Evolutionary conservation across 306 rosid species (phyloP).

Genomic region (Dryas octopetala): DNA sequence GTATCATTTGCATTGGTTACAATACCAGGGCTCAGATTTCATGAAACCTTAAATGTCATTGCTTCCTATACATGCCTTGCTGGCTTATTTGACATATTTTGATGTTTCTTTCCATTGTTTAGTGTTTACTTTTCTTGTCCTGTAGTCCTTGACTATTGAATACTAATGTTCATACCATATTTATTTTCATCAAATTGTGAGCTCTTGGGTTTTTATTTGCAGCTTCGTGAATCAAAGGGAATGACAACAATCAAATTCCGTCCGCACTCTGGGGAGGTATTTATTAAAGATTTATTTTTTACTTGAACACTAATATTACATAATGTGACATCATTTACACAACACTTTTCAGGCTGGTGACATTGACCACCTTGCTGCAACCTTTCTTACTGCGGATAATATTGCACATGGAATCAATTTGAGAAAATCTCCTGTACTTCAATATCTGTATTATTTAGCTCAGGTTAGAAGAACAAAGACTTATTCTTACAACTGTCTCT

Average conservation of each 20-base stretch:
- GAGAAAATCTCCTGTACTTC: slow-evolving; percentile 94
- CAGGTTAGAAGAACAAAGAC: slow-evolving; percentile 50
- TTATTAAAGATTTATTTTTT: slow-evolving; percentile 13
- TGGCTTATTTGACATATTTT: slow-evolving; percentile 4
- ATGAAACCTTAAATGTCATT: not conserved
- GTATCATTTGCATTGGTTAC: slow-evolving; percentile 5
- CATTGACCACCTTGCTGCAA: slow-evolving; percentile 97
- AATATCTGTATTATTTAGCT: slow-evolving; percentile 80
- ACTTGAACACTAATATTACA: slow-evolving; percentile 10
- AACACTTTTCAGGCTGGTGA: slow-evolving; percentile 77
- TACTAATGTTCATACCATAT: slow-evolving; percentile 1
- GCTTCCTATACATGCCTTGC: not conserved
- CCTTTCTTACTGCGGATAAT: slow-evolving; percentile 78
- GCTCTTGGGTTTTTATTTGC: slow-evolving; percentile 34
- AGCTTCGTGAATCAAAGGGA: slow-evolving; percentile 98
- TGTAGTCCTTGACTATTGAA: not conserved
- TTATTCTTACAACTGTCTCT: slow-evolving; percentile 14
- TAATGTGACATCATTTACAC: slow-evolving; percentile 24
- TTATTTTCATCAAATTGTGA: slow-evolving; percentile 23
- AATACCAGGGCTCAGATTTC: not conserved
- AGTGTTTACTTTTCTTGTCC: slow-evolving; percentile 1
- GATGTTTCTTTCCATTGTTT: not conserved
- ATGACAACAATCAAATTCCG: slow-evolving; percentile 95
- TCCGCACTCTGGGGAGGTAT: slow-evolving; percentile 98
- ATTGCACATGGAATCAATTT: slow-evolving; percentile 97